Evolutionary conservation across 2,329 filamentous ascomycete species (phyloP).

Genomic region (Alternaria ventricosa): DNA sequence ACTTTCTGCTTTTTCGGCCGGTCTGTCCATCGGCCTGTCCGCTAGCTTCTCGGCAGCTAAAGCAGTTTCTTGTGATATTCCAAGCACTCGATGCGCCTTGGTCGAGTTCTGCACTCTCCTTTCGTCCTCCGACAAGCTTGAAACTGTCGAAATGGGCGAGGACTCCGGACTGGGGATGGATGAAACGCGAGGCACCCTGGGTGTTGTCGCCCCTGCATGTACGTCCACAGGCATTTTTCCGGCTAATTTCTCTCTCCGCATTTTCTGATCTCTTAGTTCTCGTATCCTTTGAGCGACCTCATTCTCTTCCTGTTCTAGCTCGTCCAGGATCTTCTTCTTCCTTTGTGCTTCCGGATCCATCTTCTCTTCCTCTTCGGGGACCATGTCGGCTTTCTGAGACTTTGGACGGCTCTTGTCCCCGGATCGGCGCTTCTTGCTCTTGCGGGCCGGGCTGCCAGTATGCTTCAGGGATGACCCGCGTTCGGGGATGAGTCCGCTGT

Average conservation of each 20-base stretch:
- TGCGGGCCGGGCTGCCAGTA: conserved; percentile 42
- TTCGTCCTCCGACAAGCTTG: conserved; percentile 38
- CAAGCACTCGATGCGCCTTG: conserved; percentile 53
- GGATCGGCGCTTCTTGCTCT: conserved; percentile 33
- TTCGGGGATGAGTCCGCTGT: conserved; percentile 41
- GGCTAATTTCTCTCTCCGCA: conserved; percentile 57
- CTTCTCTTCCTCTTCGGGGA: conserved; percentile 34
- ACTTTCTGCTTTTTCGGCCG: background rate
- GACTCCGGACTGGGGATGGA: conserved; percentile 32
- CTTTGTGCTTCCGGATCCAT: conserved; percentile 29
- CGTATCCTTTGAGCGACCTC: conserved; percentile 65
- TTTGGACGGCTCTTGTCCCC: conserved; percentile 34
- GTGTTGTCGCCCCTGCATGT: conserved; percentile 52
- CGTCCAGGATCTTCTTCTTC: conserved; percentile 40
- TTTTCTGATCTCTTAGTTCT: conserved; percentile 64
- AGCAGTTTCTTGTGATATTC: conserved; percentile 36
- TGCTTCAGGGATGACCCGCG: conserved; percentile 45
- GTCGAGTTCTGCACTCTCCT: conserved; percentile 36
- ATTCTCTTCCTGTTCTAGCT: conserved; percentile 55
- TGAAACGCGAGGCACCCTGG: conserved; percentile 43
- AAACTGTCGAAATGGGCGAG: conserved; percentile 43
- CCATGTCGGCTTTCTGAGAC: conserved; percentile 35
- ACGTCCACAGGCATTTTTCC: conserved; percentile 37
- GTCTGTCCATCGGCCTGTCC: conserved; percentile 4
- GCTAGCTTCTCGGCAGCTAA: conserved; percentile 21